Evolutionary conservation across 1,139 yeast species (phyloP).

Genomic region (Geotrichum armillariae): DNA sequence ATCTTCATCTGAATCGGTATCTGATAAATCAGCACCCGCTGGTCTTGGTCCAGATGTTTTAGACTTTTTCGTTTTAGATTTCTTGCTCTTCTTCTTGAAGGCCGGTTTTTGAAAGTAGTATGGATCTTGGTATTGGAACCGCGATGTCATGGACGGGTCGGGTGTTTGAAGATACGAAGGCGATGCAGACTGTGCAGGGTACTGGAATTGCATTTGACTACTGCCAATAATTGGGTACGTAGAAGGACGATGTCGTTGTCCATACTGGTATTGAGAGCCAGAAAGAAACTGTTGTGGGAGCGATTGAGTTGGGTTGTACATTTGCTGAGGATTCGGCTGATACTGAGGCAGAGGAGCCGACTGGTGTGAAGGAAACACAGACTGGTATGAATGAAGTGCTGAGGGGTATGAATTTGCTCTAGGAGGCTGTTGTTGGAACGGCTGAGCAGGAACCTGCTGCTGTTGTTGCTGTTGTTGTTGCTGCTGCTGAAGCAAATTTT

Average conservation of each 20-base stretch:
- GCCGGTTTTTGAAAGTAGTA: not conserved
- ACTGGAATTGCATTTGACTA: not conserved
- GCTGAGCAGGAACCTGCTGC: not conserved
- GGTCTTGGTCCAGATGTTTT: not conserved
- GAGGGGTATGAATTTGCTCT: not conserved
- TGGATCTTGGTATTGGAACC: too few species aligned
- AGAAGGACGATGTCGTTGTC: too few species aligned
- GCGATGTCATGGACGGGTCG: not conserved
- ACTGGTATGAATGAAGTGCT: too few species aligned
- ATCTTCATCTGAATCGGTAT: conserved; percentile 1
- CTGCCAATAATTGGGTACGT: too few species aligned
- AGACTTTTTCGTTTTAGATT: not conserved
- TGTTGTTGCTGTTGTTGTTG: not conserved
- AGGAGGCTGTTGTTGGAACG: not conserved
- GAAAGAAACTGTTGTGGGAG: too few species aligned
- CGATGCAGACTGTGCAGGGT: not conserved
- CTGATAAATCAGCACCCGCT: not conserved
- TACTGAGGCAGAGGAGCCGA: too few species aligned
- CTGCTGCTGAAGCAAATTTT: not conserved
- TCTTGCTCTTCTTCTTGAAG: conserved; percentile 9
- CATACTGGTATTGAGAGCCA: too few species aligned
- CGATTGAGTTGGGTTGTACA: too few species aligned
- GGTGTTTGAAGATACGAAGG: conserved; percentile 1
- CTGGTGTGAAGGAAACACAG: too few species aligned
- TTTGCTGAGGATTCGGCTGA: too few species aligned